Base-by-base conservation (phyloP, 768 basidiomycete species). In the Mycena chlorophos region DNA sequence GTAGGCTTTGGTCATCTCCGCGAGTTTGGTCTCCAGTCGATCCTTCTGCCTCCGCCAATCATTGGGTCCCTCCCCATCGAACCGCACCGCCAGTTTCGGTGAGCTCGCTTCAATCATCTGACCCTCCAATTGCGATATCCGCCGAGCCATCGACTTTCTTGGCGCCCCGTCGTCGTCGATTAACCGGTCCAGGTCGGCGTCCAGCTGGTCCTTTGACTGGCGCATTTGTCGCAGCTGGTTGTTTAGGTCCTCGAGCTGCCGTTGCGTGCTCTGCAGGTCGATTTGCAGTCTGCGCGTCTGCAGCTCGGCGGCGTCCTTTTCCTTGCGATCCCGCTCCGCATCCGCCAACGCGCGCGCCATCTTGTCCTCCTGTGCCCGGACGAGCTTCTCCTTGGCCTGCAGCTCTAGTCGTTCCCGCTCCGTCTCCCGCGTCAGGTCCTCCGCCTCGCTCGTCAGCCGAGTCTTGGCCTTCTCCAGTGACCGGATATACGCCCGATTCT, bases 31-130 rank as follows among this genome's bases (percentile, higher is more conserved):
- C 57, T 94, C 90, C 73, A 93, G 75, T 12, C 89, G 86, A 55
- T 93, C 91, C 69, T 86, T 91, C 73, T 94, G 91, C 66, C 89
- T 88, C 74, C 87, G 88, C 92, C 91, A 93, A 3, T 87, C 83
- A 14, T 85, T 81, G 45, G 87, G 86, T 54, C 81, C 87, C 69
- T 87, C 88, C 25, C 71, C 81, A 82, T 6, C 88, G 60, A 84
- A 86, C 34, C 83, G 81, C 29, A 88, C 71, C 62, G 79, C 80
- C 3, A 72, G 64, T 49, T 78, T 76, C 0, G 80, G 73, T 14
- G 75, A 69, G 52, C 85, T 81, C 1, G 81, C 74, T 30, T 87
- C 83, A 38, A 82, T 78, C 4, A 89, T 69, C 56, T 84, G 82
- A 26, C 72, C 72, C 65, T 91, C 85, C 3, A 91, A 73, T 46